Base-by-base conservation (phyloP, 1,284 basidiomycete genomes). In the Microstroma glucosiphilum region DNA sequence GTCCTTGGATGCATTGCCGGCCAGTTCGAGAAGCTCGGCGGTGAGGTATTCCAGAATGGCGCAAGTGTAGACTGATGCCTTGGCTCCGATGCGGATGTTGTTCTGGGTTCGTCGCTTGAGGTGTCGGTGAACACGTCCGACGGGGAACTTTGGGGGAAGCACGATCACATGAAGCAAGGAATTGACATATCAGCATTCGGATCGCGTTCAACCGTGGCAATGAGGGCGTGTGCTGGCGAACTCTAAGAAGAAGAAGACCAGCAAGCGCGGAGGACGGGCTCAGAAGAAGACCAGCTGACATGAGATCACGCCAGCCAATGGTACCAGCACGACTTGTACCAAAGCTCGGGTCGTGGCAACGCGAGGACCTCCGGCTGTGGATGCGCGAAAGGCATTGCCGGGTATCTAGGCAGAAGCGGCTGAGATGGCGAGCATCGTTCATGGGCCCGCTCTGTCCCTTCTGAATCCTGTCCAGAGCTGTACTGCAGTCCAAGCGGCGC, bases 1-100 rank as follows among this genome's bases (percentile, higher is more conserved):
- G 82, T 97, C 93, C 79, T 96, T 96, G 11, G 92, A 93, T 25
- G 93, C 93, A 80, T 97, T 97, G 49, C 93, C 93, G 63, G 90
- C 90, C 57, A 93, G 84, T 76, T 93, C 91, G 59, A 93, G 83
- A 17, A 93, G 91, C 79, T 93, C 91, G 37, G 91, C 91, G 0
- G 90, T 91, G 56, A 93, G 84, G 75, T 93, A 93, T 79, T 93
- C 91, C 54, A 93, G 83, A 72, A 93, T 91, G 26, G 91, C 91
- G 43, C 88, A 87, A n/a, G 89, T 89, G 79, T 92, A 93, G 8
- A 93, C 91, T 6, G 91, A 90, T 15, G 91, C 91, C 79, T 92
- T 92, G 30, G 90, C 91, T 53, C 91, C 91, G 70, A 93, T 90
- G 43, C 91, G 89, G 60, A 96, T 87, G 79, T 92, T 92, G 81